These are phyloP conservation scores for Puccinellia tenuiflora DNA, from an alignment of 176 grass and related monocot species.

Conservation along the genomic window DNA sequence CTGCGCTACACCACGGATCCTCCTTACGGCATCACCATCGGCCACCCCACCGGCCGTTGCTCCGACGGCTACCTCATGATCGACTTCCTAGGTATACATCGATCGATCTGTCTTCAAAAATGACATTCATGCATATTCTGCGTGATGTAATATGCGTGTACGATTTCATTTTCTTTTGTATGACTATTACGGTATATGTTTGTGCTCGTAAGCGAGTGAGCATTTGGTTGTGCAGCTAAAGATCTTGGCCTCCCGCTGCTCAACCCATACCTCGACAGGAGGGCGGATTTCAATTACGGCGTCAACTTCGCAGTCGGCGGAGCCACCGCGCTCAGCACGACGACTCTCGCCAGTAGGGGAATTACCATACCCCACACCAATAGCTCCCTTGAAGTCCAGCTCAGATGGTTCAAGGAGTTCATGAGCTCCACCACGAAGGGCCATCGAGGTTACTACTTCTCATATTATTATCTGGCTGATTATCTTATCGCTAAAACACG, in stretches of 20 bases:
- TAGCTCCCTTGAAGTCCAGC: slow-evolving; percentile 40
- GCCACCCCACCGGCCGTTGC: slow-evolving; percentile 10
- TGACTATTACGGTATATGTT: no score
- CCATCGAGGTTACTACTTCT: not conserved
- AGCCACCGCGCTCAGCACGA: slow-evolving; percentile 25
- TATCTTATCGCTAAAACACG: not conserved
- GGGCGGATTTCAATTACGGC: slow-evolving; percentile 27
- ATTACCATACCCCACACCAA: slow-evolving; percentile 14
- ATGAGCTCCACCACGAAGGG: not conserved
- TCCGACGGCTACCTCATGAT: slow-evolving; percentile 43
- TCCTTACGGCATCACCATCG: slow-evolving; percentile 15
- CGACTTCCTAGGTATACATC: slow-evolving; percentile 12
- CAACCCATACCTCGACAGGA: slow-evolving; percentile 35
- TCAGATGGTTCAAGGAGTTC: slow-evolving; percentile 36
- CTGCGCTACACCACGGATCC: not conserved
- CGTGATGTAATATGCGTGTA: no score
- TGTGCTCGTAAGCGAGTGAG: not conserved
- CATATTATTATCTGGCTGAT: not conserved
- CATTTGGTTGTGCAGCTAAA: slow-evolving; percentile 23
- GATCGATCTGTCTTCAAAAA: not conserved
- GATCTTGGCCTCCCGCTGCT: slow-evolving; percentile 39
- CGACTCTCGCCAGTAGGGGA: slow-evolving; percentile 13
- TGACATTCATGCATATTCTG: not conserved
- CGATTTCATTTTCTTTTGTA: no score
- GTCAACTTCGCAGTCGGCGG: slow-evolving; percentile 40